phyloP scores from a whole-genome alignment of 208 protist genomes.

The Trypanosomatidae sp. region DNA sequence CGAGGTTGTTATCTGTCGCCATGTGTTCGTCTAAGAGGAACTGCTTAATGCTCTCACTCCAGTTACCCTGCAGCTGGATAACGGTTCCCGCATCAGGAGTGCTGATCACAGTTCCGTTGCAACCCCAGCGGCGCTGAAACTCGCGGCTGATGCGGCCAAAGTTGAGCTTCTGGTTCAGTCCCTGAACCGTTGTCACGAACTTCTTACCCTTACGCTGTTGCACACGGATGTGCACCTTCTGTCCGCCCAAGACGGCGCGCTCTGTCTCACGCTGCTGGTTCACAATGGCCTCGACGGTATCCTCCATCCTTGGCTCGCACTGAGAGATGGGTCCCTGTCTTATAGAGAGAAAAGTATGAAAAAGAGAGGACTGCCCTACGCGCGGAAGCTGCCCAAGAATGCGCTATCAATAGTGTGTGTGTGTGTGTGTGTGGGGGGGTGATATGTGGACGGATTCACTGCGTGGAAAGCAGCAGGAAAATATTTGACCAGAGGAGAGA shows the following conservation, averaged over 20 bases:
- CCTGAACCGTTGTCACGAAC: constrained; percentile 96
- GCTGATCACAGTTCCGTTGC: constrained; percentile 94
- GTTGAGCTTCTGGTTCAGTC: constrained; percentile 92
- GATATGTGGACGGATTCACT: not conserved
- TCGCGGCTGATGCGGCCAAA: constrained; percentile 92
- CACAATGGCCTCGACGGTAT: constrained; percentile 30
- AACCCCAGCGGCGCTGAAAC: constrained; percentile 92
- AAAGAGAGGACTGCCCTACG: constrained; percentile 1
- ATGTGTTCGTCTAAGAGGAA: constrained; percentile 96
- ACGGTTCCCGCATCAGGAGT: constrained; percentile 88
- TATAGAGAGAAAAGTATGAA: constrained; percentile 9
- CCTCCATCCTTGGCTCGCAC: constrained; percentile 18
- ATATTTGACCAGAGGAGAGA: not conserved
- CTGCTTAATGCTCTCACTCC: constrained; percentile 88
- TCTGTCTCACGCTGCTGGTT: constrained; percentile 68
- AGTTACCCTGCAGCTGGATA: constrained; percentile 97
- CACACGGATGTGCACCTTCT: constrained; percentile 96
- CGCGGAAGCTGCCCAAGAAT: not conserved
- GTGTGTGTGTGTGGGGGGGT: not conserved
- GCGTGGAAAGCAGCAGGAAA: not conserved
- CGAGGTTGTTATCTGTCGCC: constrained; percentile 78
- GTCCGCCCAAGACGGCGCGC: constrained; percentile 51
- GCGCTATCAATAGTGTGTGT: not conserved
- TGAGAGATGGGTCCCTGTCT: not conserved
- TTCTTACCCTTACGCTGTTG: constrained; percentile 97